phyloP scores from a whole-genome alignment of 192 early-diverging fungal species.

The Phycomyces blakesleeanus region DNA sequence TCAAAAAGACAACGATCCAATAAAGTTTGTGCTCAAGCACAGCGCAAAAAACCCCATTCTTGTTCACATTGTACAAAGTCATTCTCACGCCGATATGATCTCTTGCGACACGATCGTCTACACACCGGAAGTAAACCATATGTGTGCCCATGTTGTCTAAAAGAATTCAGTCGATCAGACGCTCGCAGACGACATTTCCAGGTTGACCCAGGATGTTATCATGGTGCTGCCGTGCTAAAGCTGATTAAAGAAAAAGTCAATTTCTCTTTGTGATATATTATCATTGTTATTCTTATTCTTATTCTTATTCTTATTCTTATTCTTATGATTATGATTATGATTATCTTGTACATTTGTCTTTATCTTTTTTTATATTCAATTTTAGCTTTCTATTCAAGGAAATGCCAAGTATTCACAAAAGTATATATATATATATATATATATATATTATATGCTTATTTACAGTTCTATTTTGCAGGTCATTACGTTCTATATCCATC shows the following conservation, averaged over 20 bases:
- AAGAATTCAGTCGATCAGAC: slow-evolving; percentile 13
- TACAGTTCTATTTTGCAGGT: too few species aligned
- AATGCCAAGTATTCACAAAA: too few species aligned
- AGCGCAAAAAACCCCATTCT: neutral
- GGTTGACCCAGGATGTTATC: slow-evolving; percentile 4
- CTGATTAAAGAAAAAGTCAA: neutral
- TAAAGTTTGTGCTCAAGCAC: too few species aligned
- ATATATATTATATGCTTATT: too few species aligned
- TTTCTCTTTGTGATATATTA: neutral
- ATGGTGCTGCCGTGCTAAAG: neutral
- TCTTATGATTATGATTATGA: too few species aligned
- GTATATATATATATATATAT: too few species aligned
- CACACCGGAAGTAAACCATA: slow-evolving; percentile 19
- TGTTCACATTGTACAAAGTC: slow-evolving; percentile 11
- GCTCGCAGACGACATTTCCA: slow-evolving; percentile 13
- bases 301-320: too few species aligned
- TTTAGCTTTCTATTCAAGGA: too few species aligned
- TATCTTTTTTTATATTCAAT: too few species aligned
- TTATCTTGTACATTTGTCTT: too few species aligned
- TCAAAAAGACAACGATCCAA: too few species aligned
- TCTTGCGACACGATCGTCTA: slow-evolving; percentile 6
- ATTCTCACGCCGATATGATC: slow-evolving; percentile 15
- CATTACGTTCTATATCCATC: too few species aligned
- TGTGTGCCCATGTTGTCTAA: slow-evolving; percentile 17
- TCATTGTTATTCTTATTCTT: neutral